A percentile compares a stretch with the other conserved stretches of the same genome.
Evolutionary conservation across 768 basidiomycete species (phyloP).

Genomic region (Strobilomyces echinocephalus): DNA sequence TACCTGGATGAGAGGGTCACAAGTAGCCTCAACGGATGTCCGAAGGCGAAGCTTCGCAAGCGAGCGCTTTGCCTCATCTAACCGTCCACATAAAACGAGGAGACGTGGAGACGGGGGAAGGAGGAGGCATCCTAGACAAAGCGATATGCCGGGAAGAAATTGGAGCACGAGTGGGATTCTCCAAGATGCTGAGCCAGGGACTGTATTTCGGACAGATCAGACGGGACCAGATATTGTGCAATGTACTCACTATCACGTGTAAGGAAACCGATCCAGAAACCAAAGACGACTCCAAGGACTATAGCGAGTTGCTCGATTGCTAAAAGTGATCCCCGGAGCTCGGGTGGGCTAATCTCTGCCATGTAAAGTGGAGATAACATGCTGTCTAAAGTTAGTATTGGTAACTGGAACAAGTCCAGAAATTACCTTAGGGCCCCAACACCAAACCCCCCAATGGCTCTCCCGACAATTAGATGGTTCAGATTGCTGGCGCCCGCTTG

Average conservation of each 20-base stretch:
- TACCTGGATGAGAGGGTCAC: constrained; percentile 52
- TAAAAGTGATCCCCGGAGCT: constrained; percentile 72
- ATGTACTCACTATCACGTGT: constrained; percentile 54
- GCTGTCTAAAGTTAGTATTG: constrained; percentile 33
- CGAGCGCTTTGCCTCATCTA: constrained; percentile 53
- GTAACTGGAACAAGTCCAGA: constrained; percentile 6
- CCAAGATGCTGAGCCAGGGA: constrained; percentile 66
- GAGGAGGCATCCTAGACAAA: constrained; percentile 54
- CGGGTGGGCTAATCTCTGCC: constrained; percentile 80
- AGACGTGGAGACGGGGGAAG: constrained; percentile 48
- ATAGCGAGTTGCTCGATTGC: constrained; percentile 79
- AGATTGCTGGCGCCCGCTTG: constrained; percentile 60
- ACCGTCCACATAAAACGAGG: constrained; percentile 44
- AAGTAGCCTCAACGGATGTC: constrained; percentile 39
- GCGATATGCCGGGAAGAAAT: constrained; percentile 60
- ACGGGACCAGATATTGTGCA: background rate
- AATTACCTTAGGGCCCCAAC: constrained; percentile 68
- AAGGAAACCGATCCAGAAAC: constrained; percentile 78
- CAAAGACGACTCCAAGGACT: constrained; percentile 74
- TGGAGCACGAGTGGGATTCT: constrained; percentile 73
- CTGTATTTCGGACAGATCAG: constrained; percentile 28
- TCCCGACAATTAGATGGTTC: constrained; percentile 57
- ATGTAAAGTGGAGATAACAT: constrained; percentile 81
- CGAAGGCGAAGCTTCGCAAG: constrained; percentile 51
- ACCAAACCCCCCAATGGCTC: constrained; percentile 73